Percentiles rank a stretch among this genome's conserved stretches.
Evolutionary conservation across 2,329 filamentous ascomycete genomes (phyloP).

Genomic region (Cryphonectria japonica): DNA sequence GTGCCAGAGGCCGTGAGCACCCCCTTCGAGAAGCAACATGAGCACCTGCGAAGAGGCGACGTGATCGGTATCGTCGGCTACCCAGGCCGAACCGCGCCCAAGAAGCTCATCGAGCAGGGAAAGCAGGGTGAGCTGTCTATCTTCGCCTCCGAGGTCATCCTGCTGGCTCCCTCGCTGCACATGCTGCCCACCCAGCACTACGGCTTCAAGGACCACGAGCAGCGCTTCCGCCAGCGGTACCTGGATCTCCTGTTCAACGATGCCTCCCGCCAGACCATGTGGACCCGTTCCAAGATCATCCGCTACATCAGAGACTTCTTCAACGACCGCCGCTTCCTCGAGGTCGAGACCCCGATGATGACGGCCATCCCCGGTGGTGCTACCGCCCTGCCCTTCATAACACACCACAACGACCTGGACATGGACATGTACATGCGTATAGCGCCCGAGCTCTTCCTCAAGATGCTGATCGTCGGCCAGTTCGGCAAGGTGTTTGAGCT

Average conservation of each 20-base stretch:
- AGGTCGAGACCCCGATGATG: slow-evolving; percentile 98
- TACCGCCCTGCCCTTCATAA: slow-evolving; percentile 92
- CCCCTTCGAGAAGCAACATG: slow-evolving; percentile 85
- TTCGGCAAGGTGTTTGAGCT: slow-evolving; percentile 95
- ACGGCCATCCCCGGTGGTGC: slow-evolving; percentile 94
- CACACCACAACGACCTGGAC: slow-evolving; percentile 93
- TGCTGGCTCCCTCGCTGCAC: slow-evolving; percentile 90
- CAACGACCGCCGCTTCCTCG: slow-evolving; percentile 83
- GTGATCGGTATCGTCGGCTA: slow-evolving; percentile 87
- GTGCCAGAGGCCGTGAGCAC: slow-evolving; percentile 63
- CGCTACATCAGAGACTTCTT: slow-evolving; percentile 88
- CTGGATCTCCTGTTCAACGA: slow-evolving; percentile 98
- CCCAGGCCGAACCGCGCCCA: slow-evolving; percentile 83
- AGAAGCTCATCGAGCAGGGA: slow-evolving; percentile 78
- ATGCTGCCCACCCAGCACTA: slow-evolving; percentile 88
- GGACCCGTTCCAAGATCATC: slow-evolving; percentile 85
- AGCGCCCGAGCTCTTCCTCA: slow-evolving; percentile 93
- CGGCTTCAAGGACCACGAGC: slow-evolving; percentile 94
- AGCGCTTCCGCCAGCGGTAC: slow-evolving; percentile 89
- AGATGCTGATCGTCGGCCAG: slow-evolving; percentile 93
- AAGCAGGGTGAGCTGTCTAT: slow-evolving; percentile 91
- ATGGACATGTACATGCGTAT: slow-evolving; percentile 95
- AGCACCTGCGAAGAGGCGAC: slow-evolving; percentile 86
- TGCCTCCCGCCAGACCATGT: slow-evolving; percentile 77
- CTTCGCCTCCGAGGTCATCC: slow-evolving; percentile 82